Evolutionary conservation across 768 basidiomycete genomes (phyloP), one percentile per base, ranked within the genome.

Genomic region (Psilocybe cubensis): DNA sequence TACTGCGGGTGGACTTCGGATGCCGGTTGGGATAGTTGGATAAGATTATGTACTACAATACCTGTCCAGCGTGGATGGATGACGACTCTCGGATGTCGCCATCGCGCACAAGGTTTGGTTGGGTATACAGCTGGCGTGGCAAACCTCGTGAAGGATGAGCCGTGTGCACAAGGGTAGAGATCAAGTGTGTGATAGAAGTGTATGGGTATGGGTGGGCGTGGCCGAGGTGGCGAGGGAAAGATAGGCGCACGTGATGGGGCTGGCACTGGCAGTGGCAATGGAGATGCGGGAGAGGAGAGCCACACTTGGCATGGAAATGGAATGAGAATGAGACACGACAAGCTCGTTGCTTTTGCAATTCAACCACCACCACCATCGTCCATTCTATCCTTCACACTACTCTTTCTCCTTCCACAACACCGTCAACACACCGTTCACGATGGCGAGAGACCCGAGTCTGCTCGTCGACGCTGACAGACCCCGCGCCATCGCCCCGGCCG

Each of bases 391-490:
- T 33, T 44, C 5, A 21, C n/a, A n/a, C n/a, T n/a, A n/a, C n/a
- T 25, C 24, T 46, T 14, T 46, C 24, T 24, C 24, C 25, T 12
- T 46, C 23, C 4, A 46, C 44, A n/a, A n/a, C 17, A 17, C 20
- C 44, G 27, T 25, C 31, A 48, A 18, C 45, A 48, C 44, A 43
- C 24, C 25, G 9, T 31, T 31, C 27, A 12, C 64, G 43, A 83
- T 83, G 82, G 73, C 80, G 48, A 74, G 76, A 64, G 76, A 74
- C 48, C 72, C 78, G 6, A 71, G 75, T 3, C 48, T 79, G 45
- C 67, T 84, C 59, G n/a, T n/a, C n/a, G 73, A 75, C 0, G 75
- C 79, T 21, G 53, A 69, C 25, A 66, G 70, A 10, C 83, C 83
- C 10, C 70, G 70, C 0, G 66, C 67, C n/a, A 72, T 78, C 28